Base-by-base conservation (phyloP, 371 early-diverging fungal species). In the Fennellomyces sp. region DNA sequence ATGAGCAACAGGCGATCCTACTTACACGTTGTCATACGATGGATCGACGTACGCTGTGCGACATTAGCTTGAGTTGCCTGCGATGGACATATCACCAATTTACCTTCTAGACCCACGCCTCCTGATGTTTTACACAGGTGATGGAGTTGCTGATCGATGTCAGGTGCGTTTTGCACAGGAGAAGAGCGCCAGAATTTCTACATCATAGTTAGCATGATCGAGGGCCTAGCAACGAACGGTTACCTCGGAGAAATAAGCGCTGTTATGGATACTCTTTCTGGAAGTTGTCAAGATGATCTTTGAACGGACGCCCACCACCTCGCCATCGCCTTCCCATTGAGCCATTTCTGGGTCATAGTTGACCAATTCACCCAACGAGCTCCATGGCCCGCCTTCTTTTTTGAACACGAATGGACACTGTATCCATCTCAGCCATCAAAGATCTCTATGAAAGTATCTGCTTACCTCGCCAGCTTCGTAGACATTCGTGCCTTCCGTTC, bases 311-410 rank as follows among this genome's bases (percentile, higher is more conserved):
- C 80, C 80, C 0, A 80, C 80, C 15, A 64, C 26, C 39, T 74
- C 75, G 27, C 80, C 80, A 60, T 80, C 80, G 1, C 80, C 80
- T 56, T 72, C 75, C 80, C 80, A 80, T 36, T 74, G 73, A 5
- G 77, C 58, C 75, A 72, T 74, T 11, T 74, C 73, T 6, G 76
- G 76, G 26, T 80, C 67, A 63, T 71, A 74, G 12, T 69, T 69
- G 12, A 80, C 68, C 25, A 80, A n/a, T 17, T 71, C 67, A 12
- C 76, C 75, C 51, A 80, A 42, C 2, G 71, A 52, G 2, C 65
- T 62, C 68, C 75, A 80, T 29, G 54, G 58, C 0, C 55, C 50
- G 2, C 58, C 56, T 30, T 42, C 52, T 5, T 15, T 60, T 19
- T 64, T 63, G 35, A 72, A 70, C 12, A 80, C 63, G 55, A 74